Conservation (phyloP, 2,329 filamentous ascomycete species). For the Cercospora citrullina region DNA sequence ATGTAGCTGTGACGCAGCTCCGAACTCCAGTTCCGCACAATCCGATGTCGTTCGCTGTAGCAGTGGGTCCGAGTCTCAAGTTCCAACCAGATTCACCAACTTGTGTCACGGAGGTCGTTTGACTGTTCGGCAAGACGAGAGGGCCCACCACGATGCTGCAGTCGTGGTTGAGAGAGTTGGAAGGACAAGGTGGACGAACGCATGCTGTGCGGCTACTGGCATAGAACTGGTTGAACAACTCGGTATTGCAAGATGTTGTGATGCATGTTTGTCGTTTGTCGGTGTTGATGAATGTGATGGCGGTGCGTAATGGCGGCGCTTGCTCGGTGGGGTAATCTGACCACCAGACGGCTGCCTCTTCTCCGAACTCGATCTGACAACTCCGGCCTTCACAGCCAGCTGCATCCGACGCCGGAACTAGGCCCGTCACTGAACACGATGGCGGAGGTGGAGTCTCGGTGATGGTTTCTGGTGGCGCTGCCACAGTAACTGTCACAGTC, state of each 20-base stretch:
- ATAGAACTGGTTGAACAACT: conserved; percentile 24
- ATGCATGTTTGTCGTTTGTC: conserved; percentile 24
- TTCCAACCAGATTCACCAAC: conserved; percentile 25
- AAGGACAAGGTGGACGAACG: conserved; percentile 25
- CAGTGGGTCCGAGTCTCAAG: conserved; percentile 27
- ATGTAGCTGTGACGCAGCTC: conserved; percentile 12
- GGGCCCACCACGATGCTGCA: conserved; percentile 30
- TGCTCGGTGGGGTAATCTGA: neutral
- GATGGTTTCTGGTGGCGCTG: neutral
- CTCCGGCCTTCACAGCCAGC: conserved; percentile 19
- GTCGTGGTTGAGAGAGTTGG: conserved; percentile 28
- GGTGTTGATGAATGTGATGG: conserved; percentile 24
- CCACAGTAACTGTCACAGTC: neutral
- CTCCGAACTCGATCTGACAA: conserved; percentile 26
- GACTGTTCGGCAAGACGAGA: conserved; percentile 20
- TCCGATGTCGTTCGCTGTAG: conserved; percentile 21
- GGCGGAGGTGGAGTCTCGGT: neutral
- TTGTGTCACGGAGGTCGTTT: conserved; percentile 28
- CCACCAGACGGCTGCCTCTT: conserved; percentile 28
- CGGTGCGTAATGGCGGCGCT: conserved; percentile 22
- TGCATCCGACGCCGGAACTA: conserved; percentile 5
- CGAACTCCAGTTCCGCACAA: no score
- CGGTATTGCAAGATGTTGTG: conserved; percentile 28
- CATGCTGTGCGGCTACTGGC: conserved; percentile 18
- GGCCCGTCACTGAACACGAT: conserved; percentile 5